Percentiles rank a stretch among this genome's conserved stretches.
Conservation (phyloP, 768 basidiomycete genomes). For the Lentinula aciculospora region DNA sequence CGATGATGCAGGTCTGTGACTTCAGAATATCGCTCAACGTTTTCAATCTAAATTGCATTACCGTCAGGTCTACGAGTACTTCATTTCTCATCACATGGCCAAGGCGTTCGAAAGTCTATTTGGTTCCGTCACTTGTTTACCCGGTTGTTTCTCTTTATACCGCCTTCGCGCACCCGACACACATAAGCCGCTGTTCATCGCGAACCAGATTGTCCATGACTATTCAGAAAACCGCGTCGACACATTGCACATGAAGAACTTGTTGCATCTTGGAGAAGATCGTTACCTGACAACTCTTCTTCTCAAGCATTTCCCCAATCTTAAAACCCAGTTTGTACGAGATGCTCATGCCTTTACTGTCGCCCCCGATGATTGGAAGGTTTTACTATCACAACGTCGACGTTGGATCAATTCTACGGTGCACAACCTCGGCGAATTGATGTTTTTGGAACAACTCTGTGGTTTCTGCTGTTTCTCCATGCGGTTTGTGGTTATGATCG, state of each 20-base stretch:
- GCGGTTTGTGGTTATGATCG: constrained; percentile 97
- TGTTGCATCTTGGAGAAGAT: constrained; percentile 97
- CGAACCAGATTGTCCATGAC: constrained; percentile 84
- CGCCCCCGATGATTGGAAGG: constrained; percentile 93
- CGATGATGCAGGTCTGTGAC: constrained; percentile 82
- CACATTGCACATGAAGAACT: constrained; percentile 98
- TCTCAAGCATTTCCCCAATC: constrained; percentile 89
- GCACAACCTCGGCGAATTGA: constrained; percentile 90
- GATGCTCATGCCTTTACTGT: constrained; percentile 94
- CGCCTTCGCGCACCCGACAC: constrained; percentile 92
- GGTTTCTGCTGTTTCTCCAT: constrained; percentile 99
- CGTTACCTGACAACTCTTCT: constrained; percentile 95
- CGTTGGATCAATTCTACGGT: constrained; percentile 99
- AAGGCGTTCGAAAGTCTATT: constrained; percentile 97
- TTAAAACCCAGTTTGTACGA: constrained; percentile 93
- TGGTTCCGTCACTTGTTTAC: constrained; percentile 96
- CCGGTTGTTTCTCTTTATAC: constrained; percentile 98
- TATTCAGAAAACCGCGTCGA: constrained; percentile 97
- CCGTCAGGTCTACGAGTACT: constrained; percentile 91
- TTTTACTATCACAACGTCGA: constrained; percentile 91
- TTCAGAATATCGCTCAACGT: neutral
- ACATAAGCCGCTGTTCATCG: constrained; percentile 90
- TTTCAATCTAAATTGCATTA: neutral
- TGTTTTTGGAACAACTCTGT: constrained; percentile 88
- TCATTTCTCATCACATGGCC: constrained; percentile 97